Conservation (phyloP, 164 flowering plant species). For the Magnolia changhungtana region DNA sequence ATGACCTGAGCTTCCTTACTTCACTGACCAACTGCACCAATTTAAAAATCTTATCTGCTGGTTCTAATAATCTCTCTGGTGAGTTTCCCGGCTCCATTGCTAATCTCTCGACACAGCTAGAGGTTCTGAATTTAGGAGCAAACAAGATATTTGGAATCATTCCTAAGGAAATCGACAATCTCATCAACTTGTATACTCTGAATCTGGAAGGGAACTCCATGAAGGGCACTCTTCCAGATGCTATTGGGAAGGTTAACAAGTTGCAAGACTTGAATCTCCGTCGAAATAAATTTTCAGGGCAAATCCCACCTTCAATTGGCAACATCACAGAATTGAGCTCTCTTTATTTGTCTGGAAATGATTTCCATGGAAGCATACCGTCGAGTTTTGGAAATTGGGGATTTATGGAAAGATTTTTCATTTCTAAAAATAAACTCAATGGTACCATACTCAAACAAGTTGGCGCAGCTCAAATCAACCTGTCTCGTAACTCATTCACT, state of each 20-base stretch:
- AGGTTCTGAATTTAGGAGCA: background rate
- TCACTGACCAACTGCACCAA: background rate
- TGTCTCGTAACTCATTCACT: background rate
- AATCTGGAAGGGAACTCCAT: background rate
- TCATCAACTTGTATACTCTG: background rate
- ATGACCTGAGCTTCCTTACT: background rate
- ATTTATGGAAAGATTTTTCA: background rate
- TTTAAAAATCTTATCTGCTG: background rate
- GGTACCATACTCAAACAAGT: constrained; percentile 24
- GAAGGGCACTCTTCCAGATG: background rate
- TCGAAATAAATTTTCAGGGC: background rate
- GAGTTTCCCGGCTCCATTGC: background rate
- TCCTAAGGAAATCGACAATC: background rate
- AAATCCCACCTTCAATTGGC: background rate
- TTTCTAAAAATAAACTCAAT: constrained; percentile 16
- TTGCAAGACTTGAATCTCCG: background rate
- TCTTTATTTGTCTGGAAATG: background rate
- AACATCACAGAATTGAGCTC: background rate
- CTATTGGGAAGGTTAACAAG: constrained; percentile 1
- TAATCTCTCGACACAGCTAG: background rate
- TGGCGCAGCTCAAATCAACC: background rate
- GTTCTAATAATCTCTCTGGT: background rate
- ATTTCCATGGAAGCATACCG: constrained; percentile 7
- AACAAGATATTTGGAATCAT: constrained; percentile 1
- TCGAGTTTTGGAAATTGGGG: constrained; percentile 2